Conservation (phyloP, 1,284 basidiomycete species). For the Neolentinus lepideus region DNA sequence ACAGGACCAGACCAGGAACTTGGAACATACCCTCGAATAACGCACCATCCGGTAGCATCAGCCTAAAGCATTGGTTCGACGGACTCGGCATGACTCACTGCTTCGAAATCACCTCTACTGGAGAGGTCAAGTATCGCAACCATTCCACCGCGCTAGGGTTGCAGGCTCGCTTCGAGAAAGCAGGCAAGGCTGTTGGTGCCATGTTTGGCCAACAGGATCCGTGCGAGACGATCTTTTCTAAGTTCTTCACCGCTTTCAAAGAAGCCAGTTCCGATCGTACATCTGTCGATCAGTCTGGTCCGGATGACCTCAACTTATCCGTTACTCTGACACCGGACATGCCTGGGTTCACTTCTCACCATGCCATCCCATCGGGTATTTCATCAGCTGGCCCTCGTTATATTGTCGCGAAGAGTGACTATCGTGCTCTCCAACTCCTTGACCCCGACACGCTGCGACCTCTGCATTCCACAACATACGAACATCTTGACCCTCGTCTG, state of each 20-base stretch:
- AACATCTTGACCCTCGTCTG: slow-evolving; percentile 22
- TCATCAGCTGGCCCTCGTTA: slow-evolving; percentile 16
- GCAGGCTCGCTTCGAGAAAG: slow-evolving; percentile 11
- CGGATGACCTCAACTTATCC: slow-evolving; percentile 11
- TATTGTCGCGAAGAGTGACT: slow-evolving; percentile 27
- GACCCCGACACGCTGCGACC: slow-evolving; percentile 29
- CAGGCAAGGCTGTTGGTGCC: slow-evolving; percentile 9
- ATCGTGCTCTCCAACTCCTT: slow-evolving; percentile 18
- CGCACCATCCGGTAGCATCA: slow-evolving; percentile 8
- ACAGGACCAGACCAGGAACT: slow-evolving; percentile 21
- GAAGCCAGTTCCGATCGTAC: background rate
- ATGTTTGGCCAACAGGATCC: slow-evolving; percentile 18
- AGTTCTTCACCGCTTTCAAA: slow-evolving; percentile 18
- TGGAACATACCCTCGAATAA: slow-evolving; percentile 12
- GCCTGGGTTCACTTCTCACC: slow-evolving; percentile 11
- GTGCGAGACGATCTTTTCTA: slow-evolving; percentile 17
- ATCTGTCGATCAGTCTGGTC: background rate
- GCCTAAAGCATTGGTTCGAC: slow-evolving; percentile 22
- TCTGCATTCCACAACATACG: slow-evolving; percentile 19
- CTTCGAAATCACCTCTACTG: slow-evolving; percentile 15
- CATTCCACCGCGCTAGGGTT: slow-evolving; percentile 12
- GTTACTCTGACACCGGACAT: slow-evolving; percentile 18
- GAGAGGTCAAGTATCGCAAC: slow-evolving; percentile 15
- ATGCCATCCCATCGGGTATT: slow-evolving; percentile 6
- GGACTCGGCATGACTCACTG: slow-evolving; percentile 19